Conservation (phyloP, 495 filamentous ascomycete species). For the Sporormia fimetaria region DNA sequence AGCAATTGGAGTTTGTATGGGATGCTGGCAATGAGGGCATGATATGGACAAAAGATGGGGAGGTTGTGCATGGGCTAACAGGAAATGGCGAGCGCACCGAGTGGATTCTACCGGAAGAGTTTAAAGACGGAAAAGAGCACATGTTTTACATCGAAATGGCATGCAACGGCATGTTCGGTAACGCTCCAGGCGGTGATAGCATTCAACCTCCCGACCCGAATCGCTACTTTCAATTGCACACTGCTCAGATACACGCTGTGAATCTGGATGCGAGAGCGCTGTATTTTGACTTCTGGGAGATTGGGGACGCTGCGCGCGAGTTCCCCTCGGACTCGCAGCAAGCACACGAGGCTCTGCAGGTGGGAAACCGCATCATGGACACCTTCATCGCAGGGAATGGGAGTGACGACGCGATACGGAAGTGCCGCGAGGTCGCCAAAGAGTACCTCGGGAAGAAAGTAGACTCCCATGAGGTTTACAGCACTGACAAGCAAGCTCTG, state of each 20-base stretch:
- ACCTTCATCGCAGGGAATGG: constrained; percentile 68
- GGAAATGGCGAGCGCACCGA: constrained; percentile 82
- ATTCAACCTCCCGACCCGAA: constrained; percentile 84
- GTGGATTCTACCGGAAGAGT: constrained; percentile 76
- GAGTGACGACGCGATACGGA: constrained; percentile 60
- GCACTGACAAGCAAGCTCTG: constrained; percentile 55
- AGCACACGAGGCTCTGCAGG: constrained; percentile 69
- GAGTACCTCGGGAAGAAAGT: constrained; percentile 74
- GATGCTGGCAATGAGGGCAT: constrained; percentile 85
- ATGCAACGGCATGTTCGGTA: constrained; percentile 97
- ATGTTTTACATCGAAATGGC: constrained; percentile 95
- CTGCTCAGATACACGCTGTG: constrained; percentile 79
- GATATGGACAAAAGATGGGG: constrained; percentile 79
- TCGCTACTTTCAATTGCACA: constrained; percentile 60
- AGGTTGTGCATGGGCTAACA: constrained; percentile 81
- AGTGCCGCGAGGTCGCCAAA: constrained; percentile 69
- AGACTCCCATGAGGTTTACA: constrained; percentile 75
- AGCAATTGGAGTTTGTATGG: constrained; percentile 87
- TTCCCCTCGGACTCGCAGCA: constrained; percentile 42
- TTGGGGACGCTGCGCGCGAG: constrained; percentile 44
- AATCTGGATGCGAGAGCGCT: constrained; percentile 75
- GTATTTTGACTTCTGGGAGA: constrained; percentile 89
- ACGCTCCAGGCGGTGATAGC: constrained; percentile 68
- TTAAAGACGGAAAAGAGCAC: constrained; percentile 74
- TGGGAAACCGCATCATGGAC: constrained; percentile 80